Conservation (phyloP, 2,329 filamentous ascomycete genomes). For the Lachnellula cervina region DNA sequence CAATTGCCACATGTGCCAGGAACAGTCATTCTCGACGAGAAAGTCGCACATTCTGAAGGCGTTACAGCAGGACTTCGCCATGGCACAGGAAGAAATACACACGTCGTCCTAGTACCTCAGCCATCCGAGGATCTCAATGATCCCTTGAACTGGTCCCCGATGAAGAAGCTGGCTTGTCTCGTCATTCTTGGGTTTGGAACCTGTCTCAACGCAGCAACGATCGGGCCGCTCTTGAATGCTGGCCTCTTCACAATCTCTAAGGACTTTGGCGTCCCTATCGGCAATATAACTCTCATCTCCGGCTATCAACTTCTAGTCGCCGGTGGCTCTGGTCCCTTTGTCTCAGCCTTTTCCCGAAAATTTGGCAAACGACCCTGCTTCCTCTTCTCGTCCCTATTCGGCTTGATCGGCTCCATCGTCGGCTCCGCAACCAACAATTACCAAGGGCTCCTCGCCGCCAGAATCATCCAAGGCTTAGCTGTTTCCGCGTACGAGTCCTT, state of each 20-base stretch:
- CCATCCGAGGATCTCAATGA: conserved; percentile 45
- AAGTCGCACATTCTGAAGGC: conserved; percentile 12
- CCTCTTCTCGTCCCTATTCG: conserved; percentile 12
- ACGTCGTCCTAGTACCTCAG: conserved; percentile 33
- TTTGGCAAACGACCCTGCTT: conserved; percentile 20
- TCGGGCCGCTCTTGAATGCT: conserved; percentile 16
- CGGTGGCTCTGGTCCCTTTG: conserved; percentile 18
- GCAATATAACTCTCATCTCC: conserved; percentile 19
- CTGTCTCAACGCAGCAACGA: conserved; percentile 30
- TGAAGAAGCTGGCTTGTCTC: conserved; percentile 39
- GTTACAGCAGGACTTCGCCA: conserved; percentile 17
- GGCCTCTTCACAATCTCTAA: conserved; percentile 12
- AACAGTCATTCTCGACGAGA: conserved; percentile 19
- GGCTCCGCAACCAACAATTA: conserved; percentile 14
- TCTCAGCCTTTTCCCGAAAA: conserved; percentile 18
- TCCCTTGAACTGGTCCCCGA: conserved; percentile 38
- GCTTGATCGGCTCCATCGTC: conserved; percentile 18
- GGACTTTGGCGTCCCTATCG: conserved; percentile 16
- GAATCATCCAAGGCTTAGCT: conserved; percentile 22
- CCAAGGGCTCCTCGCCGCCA: conserved; percentile 17
- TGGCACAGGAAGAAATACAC: conserved; percentile 15
- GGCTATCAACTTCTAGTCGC: conserved; percentile 22
- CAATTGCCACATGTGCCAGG: conserved; percentile 15
- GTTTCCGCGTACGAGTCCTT: conserved; percentile 28
- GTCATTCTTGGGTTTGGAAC: conserved; percentile 36